phyloP scores from a whole-genome alignment of 1,284 basidiomycete species.

The Mycena citricolor region DNA sequence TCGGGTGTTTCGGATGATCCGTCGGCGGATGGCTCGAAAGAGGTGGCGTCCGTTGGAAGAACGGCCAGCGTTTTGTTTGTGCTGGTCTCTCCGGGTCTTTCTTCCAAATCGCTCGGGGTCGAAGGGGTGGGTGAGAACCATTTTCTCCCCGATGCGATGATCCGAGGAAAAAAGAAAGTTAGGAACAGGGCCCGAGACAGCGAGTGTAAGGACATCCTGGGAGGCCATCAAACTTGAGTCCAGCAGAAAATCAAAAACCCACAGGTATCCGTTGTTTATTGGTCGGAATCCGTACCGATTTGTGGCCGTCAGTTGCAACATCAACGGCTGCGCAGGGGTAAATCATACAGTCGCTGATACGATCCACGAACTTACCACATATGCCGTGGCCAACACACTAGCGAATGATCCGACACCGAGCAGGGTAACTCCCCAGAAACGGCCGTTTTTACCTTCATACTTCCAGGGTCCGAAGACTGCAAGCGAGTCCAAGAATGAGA shows the following conservation, averaged over 20 bases:
- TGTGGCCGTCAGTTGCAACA: conserved; percentile 21
- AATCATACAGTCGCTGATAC: too few species aligned
- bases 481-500: conserved; percentile 9
- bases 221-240: background rate
- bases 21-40: background rate
- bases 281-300: conserved; percentile 19
- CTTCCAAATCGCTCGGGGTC: too few species aligned
- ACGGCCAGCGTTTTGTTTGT: background rate
- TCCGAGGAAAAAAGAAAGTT: conserved; percentile 8
- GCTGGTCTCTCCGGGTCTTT: background rate
- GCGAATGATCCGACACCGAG: conserved; percentile 17
- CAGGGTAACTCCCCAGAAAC: conserved; percentile 12
- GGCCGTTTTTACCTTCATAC: background rate
- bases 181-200: conserved; percentile 8
- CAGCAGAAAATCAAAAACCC: background rate
- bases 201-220: conserved; percentile 9
- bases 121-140: too few species aligned
- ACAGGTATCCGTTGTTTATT: conserved; percentile 20
- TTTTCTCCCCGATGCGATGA: conserved; percentile 8
- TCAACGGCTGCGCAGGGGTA: conserved; percentile 17
- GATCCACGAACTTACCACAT: conserved; percentile 10
- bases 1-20: conserved; percentile 7
- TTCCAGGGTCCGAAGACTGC: conserved; percentile 12
- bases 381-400: conserved; percentile 13
- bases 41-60: background rate